Base-by-base conservation (phyloP, 2,329 filamentous ascomycete genomes). In the Colletotrichum spaethianum region DNA sequence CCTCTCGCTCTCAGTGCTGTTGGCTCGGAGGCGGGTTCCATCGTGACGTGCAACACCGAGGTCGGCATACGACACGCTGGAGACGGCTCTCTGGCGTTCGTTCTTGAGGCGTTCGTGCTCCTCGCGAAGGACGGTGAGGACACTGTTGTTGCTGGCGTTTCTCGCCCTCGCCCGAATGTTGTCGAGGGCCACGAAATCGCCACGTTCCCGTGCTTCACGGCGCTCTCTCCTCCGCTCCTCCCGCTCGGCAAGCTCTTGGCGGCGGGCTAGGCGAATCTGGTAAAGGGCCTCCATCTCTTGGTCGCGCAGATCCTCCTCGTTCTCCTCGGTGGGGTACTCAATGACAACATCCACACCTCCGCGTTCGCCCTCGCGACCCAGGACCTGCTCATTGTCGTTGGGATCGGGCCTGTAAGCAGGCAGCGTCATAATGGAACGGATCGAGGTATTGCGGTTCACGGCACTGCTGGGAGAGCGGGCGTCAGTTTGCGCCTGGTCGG, bases 201-300 rank as follows among this genome's bases (percentile, higher is more conserved):
- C 92, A 62, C 92, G 87, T 66, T 86, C 88, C 61, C 93, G 89
- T 14, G 95, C 95, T 74, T 95, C 93, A 38, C 90, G 86, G 36
- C 94, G 87, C 69, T 91, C 86, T 57, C 89, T 87, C 63, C 94
- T 87, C n/a, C 93, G 86, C 74, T 93, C 91, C 75, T 97, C 94
- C 6, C 94, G 91, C 74, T 96, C 94, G 5, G 90, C 90, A 48
- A 92, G 87, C 80, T 97, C 93, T 67, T 90, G 87, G 63, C 95
- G 90, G 65, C 96, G 90, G 23, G 94, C 91, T 16, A 93, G 80
- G 16, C 96, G 92, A 71, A 98, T 96, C 80, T 97, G 94, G 80
- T 97, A 98, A 50, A 98, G 83, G 0, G 93, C 90, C 74, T 96
- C 93, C 96, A 98, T 98, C 81, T 98, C 94, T 36, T 94, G 90